Percentiles rank a stretch among this genome's conserved stretches.
These are phyloP conservation scores for Naematelia encephala DNA, from an alignment of 768 basidiomycete species.

Conservation along the genomic window DNA sequence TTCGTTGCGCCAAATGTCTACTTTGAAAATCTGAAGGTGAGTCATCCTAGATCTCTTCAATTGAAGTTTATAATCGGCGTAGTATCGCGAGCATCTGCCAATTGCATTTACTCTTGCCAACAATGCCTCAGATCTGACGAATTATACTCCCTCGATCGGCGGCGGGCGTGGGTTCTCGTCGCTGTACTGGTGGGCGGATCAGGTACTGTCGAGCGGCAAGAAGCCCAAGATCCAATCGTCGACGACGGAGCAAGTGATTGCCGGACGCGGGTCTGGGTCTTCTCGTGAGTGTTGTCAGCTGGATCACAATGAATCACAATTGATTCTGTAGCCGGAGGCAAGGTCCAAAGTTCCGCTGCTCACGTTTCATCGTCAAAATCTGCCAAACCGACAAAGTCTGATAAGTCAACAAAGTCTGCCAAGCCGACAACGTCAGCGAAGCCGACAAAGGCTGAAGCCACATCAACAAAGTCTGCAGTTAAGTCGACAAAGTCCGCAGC, in stretches of 20 bases:
- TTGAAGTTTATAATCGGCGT: background rate
- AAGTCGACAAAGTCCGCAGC: background rate
- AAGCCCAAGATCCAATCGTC: background rate
- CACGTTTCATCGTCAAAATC: background rate
- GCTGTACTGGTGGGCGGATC: background rate
- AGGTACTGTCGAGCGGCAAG: background rate
- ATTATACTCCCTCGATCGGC: background rate
- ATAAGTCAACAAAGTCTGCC: background rate
- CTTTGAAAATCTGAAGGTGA: slow-evolving; percentile 34
- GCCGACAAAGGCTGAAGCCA: too few relatives aligned
- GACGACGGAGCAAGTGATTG: background rate
- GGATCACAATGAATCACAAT: too few relatives aligned
- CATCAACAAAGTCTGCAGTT: too few relatives aligned
- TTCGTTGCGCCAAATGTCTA: slow-evolving; percentile 25
- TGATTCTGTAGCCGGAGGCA: too few relatives aligned
- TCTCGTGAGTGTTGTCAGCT: background rate
- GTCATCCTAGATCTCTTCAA: too few relatives aligned
- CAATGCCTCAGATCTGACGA: background rate
- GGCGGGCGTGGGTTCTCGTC: background rate
- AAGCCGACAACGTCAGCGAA: too few relatives aligned
- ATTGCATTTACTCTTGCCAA: background rate
- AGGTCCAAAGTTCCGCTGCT: too few relatives aligned
- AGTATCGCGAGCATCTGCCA: slow-evolving; percentile 9
- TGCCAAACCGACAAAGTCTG: too few relatives aligned
- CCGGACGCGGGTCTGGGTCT: background rate